phyloP scores from a whole-genome alignment of 768 basidiomycete genomes.

The Solioccasus polychromus region DNA sequence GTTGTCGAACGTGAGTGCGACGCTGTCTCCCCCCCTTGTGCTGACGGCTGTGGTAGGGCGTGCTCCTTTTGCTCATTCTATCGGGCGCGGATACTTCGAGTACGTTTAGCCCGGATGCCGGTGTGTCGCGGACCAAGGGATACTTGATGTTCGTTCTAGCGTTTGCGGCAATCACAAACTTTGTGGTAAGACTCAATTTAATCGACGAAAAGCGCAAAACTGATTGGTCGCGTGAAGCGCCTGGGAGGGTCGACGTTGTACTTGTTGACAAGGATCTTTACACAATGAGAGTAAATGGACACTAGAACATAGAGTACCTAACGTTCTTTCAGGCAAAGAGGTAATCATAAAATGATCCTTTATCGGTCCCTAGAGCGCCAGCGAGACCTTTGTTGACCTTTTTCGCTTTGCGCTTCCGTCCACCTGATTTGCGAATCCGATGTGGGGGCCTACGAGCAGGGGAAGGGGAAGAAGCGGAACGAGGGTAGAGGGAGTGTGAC shows the following conservation, averaged over 20 bases:
- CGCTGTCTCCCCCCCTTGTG: neutral
- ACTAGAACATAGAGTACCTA: neutral
- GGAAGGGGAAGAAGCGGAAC: constrained; percentile 54
- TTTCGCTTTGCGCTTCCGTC: constrained; percentile 18
- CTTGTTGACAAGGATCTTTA: constrained; percentile 48
- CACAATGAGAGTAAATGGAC: constrained; percentile 33
- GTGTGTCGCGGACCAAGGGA: constrained; percentile 58
- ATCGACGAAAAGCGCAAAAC: neutral
- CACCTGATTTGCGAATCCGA: no score
- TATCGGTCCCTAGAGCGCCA: constrained; percentile 12
- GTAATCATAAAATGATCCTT: constrained; percentile 42
- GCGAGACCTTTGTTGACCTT: constrained; percentile 11
- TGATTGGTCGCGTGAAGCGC: constrained; percentile 35
- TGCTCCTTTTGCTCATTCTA: constrained; percentile 68
- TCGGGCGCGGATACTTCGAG: constrained; percentile 51
- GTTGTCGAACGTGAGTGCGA: constrained; percentile 65
- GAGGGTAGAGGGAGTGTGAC: constrained; percentile 30
- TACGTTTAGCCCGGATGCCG: constrained; percentile 53
- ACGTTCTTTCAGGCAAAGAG: constrained; percentile 41
- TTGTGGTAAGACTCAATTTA: constrained; percentile 41
- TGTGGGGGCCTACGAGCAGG: constrained; percentile 40
- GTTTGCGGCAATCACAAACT: constrained; percentile 78
- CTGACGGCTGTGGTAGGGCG: constrained; percentile 41
- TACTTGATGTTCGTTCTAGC: constrained; percentile 80
- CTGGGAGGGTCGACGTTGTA: constrained; percentile 59